Conservation (phyloP, 176 grass and related monocot species). For the Phyllostachys edulis region DNA sequence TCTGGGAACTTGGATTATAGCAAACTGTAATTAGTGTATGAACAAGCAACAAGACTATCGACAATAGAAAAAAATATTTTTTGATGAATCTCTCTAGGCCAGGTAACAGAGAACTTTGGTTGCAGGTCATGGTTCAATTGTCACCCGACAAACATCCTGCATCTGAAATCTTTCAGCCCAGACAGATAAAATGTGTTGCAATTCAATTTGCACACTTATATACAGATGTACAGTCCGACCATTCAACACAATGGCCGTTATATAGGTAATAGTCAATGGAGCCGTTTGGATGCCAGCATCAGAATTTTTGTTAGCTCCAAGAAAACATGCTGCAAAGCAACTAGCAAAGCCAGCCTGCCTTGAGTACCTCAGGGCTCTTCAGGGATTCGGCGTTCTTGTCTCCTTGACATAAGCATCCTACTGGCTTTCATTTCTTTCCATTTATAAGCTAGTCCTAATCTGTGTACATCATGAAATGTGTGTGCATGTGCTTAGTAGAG, state of each 20-base stretch:
- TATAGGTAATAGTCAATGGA: background rate
- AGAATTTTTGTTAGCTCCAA: background rate
- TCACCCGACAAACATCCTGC: background rate
- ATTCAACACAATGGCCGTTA: background rate
- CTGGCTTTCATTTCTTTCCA: background rate
- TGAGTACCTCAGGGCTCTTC: background rate
- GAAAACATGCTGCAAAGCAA: background rate
- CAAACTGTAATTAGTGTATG: too few species aligned
- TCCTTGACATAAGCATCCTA: background rate
- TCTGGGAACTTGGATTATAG: too few species aligned
- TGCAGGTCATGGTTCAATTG: background rate
- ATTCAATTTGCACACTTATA: background rate
- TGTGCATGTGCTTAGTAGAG: background rate
- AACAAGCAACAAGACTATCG: too few species aligned
- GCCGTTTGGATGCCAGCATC: background rate
- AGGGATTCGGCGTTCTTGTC: background rate
- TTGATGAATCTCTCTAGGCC: too few species aligned
- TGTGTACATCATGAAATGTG: background rate
- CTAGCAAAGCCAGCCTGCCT: background rate
- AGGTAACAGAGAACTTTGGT: too few species aligned
- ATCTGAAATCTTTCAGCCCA: background rate
- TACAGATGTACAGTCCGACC: background rate
- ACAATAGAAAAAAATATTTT: too few species aligned
- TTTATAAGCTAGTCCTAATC: background rate
- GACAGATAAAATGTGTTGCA: background rate